A percentile compares a stretch with the other conserved stretches of the same genome.
Evolutionary conservation across 2,329 filamentous ascomycete genomes (phyloP).

Genomic region (Fusarium sp.): DNA sequence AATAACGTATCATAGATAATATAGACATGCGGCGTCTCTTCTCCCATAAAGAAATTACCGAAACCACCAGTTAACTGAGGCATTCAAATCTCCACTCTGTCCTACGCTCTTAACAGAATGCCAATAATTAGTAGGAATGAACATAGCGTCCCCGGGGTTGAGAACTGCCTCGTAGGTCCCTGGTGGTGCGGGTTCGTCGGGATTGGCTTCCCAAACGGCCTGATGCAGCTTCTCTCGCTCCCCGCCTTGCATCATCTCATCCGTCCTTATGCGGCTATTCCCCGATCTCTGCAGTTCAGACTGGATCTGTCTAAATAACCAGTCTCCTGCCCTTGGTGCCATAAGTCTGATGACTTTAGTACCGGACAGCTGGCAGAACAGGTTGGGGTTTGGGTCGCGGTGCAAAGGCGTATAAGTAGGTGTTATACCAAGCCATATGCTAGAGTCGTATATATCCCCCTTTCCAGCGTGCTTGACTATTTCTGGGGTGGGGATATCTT

Average conservation of each 20-base stretch:
- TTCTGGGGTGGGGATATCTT: slow-evolving; percentile 76
- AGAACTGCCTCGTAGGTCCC: slow-evolving; percentile 67
- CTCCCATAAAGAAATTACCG: slow-evolving; percentile 45
- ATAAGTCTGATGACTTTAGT: slow-evolving; percentile 80
- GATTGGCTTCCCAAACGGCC: slow-evolving; percentile 72
- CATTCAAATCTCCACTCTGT: slow-evolving; percentile 54
- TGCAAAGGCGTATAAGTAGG: slow-evolving; percentile 93
- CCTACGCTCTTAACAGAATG: slow-evolving; percentile 58
- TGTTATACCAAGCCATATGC: slow-evolving; percentile 87
- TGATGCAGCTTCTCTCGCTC: slow-evolving; percentile 76
- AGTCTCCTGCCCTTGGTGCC: slow-evolving; percentile 70
- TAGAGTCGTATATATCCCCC: slow-evolving; percentile 88
- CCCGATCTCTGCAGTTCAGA: slow-evolving; percentile 53
- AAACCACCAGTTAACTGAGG: slow-evolving; percentile 62
- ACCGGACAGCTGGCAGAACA: slow-evolving; percentile 86
- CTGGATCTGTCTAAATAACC: slow-evolving; percentile 70
- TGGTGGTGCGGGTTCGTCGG: slow-evolving; percentile 33
- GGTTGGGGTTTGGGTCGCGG: slow-evolving; percentile 91
- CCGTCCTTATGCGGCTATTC: slow-evolving; percentile 72
- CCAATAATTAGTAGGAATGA: slow-evolving; percentile 61
- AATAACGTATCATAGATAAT: slow-evolving; percentile 7
- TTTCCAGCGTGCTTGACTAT: slow-evolving; percentile 73
- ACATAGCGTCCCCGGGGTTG: slow-evolving; percentile 61
- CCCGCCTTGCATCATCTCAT: slow-evolving; percentile 90
- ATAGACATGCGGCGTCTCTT: slow-evolving; percentile 1